Conservation (phyloP, 345 rosid genomes). For the Erodium maritimum region DNA sequence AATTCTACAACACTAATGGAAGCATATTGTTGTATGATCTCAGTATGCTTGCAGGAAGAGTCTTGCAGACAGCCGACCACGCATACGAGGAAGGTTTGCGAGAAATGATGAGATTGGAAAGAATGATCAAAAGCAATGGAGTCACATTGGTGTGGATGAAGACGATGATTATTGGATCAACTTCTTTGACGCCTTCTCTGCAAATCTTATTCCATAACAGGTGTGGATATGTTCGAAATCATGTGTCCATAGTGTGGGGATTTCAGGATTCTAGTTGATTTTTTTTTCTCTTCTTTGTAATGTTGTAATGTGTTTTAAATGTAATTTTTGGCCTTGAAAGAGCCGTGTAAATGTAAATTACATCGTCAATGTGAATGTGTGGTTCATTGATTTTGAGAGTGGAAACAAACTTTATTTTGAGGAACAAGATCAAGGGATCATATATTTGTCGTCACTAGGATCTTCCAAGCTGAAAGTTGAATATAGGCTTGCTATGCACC, state of each 20-base stretch:
- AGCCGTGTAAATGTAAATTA: not conserved
- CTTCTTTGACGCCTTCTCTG: constrained; percentile 45
- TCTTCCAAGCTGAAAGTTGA: too few relatives aligned
- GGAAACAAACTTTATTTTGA: too few relatives aligned
- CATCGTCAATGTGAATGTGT: not conserved
- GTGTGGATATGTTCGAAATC: not conserved
- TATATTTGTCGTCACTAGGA: too few relatives aligned
- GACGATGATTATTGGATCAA: constrained; percentile 54
- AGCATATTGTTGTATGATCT: not conserved
- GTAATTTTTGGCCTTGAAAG: not conserved
- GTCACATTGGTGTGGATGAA: constrained; percentile 20
- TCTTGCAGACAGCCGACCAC: constrained; percentile 74
- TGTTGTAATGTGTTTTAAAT: not conserved
- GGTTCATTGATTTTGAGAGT: not conserved
- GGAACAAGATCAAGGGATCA: too few relatives aligned
- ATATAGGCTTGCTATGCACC: too few relatives aligned
- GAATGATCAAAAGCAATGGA: constrained; percentile 33
- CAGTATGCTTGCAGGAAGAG: constrained; percentile 84
- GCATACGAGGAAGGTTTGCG: constrained; percentile 75
- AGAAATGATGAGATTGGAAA: constrained; percentile 54
- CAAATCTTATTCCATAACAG: constrained; percentile 29
- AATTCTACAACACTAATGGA: not conserved
- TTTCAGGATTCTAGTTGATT: not conserved
- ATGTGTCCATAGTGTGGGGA: constrained; percentile 6
- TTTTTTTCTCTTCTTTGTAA: too few relatives aligned